These are phyloP conservation scores for Pinus taeda DNA, from an alignment of 75 land plant species.

Conservation along the genomic window DNA sequence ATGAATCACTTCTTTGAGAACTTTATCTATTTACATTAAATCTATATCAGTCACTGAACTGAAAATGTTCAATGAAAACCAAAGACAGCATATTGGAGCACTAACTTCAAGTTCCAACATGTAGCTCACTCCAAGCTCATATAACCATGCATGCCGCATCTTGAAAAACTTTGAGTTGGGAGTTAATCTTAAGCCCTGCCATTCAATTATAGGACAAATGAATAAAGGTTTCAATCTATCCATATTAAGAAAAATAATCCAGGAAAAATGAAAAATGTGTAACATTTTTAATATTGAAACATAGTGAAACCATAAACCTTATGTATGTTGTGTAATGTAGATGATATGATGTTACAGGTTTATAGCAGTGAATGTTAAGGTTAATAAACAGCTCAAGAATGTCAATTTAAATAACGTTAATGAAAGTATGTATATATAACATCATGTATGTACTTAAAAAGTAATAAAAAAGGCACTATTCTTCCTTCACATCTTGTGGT, in stretches of 20 bases:
- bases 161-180: conserved; percentile 37
- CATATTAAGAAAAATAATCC: background rate
- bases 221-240: background rate
- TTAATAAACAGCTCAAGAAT: too few relatives aligned
- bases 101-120: conserved; percentile 35
- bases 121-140: conserved; percentile 42
- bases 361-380: too few relatives aligned
- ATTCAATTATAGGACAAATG: background rate
- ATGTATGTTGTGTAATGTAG: too few relatives aligned
- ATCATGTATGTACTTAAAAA: too few relatives aligned
- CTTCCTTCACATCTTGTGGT: background rate
- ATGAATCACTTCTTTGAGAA: background rate
- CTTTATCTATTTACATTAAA: background rate
- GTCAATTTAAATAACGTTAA: too few relatives aligned
- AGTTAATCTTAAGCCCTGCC: conserved; percentile 27
- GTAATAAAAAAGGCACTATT: too few relatives aligned
- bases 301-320: too few relatives aligned
- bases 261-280: background rate
- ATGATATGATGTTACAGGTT: too few relatives aligned
- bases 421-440: too few relatives aligned
- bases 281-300: too few relatives aligned
- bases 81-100: background rate
- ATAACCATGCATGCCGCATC: conserved; percentile 42
- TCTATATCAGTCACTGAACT: background rate
- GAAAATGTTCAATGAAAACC: conserved; percentile 9